Evolutionary conservation across 768 basidiomycete species (phyloP), one percentile per base, ranked within the genome.

Genomic region (Podaxis sp.): DNA sequence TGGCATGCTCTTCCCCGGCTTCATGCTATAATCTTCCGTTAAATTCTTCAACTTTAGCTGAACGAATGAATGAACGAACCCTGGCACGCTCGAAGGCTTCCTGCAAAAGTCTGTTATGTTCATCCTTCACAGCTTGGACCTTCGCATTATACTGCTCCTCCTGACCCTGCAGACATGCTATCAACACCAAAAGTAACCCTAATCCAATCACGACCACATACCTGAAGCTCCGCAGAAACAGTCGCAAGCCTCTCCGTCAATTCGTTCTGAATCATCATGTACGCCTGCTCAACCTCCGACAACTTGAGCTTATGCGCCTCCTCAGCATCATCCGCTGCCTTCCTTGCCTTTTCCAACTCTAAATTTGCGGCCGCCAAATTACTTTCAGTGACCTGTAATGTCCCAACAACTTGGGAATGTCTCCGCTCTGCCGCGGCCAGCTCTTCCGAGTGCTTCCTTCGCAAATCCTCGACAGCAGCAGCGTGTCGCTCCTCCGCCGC

Each of bases 21-120:
- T 91, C 89, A 40, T 76, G 77, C 91, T 92, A 44, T 21, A n/a
- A 27, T 35, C 25, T 21, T 27, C 13, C 9, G 47, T 11, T 25
- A 51, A 10, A 37, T 23, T 9, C 7, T 11, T 42, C 40, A 51
- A 14, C n/a, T 9, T 21, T 18, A 28, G 5, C 37, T 16, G 21
- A 14, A 38, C 50, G n/a, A 1, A 55, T 25, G 6, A 14, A 37
- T n/a, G 27, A 3, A 70, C 76, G 52, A 64, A 87, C 92, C 83
- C 92, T 93, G 16, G 91, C 90, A 50, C 82, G 85, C 61, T 88
- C 82, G 70, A 92, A 91, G 3, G 87, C 88, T 59, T 90, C 84
- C 63, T 86, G 76, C 16, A 92, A 73, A 46, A 85, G 77, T 53
- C 74, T 73, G 13, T 79, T 77, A 62, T 91, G 87, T 64, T 91